Conservation (phyloP, 1,139 yeast genomes). For the Geotrichum klebahnii region DNA sequence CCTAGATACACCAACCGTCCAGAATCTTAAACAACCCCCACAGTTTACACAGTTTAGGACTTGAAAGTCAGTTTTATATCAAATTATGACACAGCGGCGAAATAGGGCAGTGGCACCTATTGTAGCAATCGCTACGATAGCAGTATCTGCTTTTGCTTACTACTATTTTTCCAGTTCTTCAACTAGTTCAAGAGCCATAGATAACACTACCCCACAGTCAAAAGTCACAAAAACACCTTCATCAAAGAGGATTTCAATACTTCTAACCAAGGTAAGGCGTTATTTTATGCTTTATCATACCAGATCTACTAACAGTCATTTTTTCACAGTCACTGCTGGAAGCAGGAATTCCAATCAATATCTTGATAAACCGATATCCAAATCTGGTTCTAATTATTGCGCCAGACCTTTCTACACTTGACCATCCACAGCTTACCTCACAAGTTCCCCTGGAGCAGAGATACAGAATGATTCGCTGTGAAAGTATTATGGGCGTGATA, state of each 20-base stretch:
- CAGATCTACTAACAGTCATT: not conserved
- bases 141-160: constrained; percentile 1
- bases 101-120: not conserved
- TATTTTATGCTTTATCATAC: not conserved
- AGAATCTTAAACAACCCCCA: not conserved
- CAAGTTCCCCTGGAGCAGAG: constrained; percentile 27
- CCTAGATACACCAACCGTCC: too few species aligned
- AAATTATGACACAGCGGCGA: not conserved
- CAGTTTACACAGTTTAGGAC: not conserved
- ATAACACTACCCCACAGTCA: constrained; percentile 2
- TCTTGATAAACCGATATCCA: constrained; percentile 27
- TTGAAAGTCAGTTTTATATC: not conserved
- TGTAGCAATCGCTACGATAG: not conserved
- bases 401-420: constrained; percentile 27
- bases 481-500: constrained; percentile 33
- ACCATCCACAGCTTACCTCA: constrained; percentile 23
- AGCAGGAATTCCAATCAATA: constrained; percentile 29
- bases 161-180: constrained; percentile 1
- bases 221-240: not conserved
- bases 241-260: constrained; percentile 25
- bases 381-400: constrained; percentile 31
- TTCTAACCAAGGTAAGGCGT: constrained; percentile 25
- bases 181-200: not conserved
- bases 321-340: constrained; percentile 23
- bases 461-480: constrained; percentile 34